phyloP scores from a whole-genome alignment of 495 filamentous ascomycete species.

The Talaromyces thailandensis region DNA sequence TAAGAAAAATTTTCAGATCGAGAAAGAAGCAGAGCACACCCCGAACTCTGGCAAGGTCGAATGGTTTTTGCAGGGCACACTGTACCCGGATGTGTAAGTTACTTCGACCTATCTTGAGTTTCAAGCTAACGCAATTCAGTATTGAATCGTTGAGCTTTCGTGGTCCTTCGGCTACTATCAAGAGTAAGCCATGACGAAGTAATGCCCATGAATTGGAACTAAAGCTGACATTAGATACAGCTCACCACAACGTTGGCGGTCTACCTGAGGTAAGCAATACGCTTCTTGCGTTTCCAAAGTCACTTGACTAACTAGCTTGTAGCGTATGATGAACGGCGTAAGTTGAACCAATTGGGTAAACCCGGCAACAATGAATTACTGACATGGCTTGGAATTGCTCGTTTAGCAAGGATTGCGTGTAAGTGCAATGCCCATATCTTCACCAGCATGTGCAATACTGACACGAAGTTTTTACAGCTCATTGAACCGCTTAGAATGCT shows the following conservation, averaged over 20 bases:
- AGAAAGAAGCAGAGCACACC: slow-evolving; percentile 52
- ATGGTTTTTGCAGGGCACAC: slow-evolving; percentile 79
- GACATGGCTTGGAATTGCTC: not conserved
- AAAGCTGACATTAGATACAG: slow-evolving; percentile 14
- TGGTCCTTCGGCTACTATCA: slow-evolving; percentile 74
- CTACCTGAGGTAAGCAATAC: slow-evolving; percentile 29
- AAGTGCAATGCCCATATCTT: slow-evolving; percentile 8
- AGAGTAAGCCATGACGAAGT: slow-evolving; percentile 29
- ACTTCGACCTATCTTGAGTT: slow-evolving; percentile 2
- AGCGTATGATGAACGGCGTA: slow-evolving; percentile 18
- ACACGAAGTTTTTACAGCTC: slow-evolving; percentile 10
- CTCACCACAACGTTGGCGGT: slow-evolving; percentile 24
- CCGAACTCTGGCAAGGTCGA: slow-evolving; percentile 59
- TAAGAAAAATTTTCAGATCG: slow-evolving; percentile 40
- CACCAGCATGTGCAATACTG: not conserved
- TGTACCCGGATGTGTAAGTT: slow-evolving; percentile 47
- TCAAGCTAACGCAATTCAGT: slow-evolving; percentile 10
- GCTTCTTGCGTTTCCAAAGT: not conserved
- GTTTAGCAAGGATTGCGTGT: slow-evolving; percentile 20
- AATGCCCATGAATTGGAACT: not conserved
- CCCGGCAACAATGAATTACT: slow-evolving; percentile 5
- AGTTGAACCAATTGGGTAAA: slow-evolving; percentile 4
- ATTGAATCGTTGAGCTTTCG: slow-evolving; percentile 79
- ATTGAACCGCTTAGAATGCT: not conserved
- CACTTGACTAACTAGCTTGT: slow-evolving; percentile 7